Evolutionary conservation across 2,329 filamentous ascomycete species (phyloP).

Genomic region (Hymenoscyphus occultus): DNA sequence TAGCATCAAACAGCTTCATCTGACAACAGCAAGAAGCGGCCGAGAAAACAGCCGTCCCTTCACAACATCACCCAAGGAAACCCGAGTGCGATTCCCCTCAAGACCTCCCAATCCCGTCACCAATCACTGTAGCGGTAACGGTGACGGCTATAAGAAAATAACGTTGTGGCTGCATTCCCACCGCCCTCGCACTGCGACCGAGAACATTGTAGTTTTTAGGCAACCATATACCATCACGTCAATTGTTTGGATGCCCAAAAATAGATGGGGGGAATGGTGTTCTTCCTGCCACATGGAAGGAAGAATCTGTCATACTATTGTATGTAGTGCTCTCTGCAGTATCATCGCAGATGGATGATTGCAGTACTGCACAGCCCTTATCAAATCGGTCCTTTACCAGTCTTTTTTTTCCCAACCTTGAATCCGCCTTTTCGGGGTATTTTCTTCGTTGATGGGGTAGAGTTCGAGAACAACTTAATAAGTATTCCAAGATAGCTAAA

Average conservation of each 20-base stretch:
- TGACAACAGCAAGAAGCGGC: neutral
- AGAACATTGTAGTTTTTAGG: neutral
- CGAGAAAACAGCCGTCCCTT: neutral
- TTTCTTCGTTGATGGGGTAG: neutral
- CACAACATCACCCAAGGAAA: neutral
- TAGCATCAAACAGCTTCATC: neutral
- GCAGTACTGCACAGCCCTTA: neutral
- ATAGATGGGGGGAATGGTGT: neutral
- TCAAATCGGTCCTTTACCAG: neutral
- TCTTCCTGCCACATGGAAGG: neutral
- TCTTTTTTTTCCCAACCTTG: neutral
- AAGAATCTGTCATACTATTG: neutral
- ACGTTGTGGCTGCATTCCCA: neutral
- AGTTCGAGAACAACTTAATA: neutral
- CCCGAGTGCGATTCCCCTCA: constrained; percentile 2
- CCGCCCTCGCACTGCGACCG: neutral
- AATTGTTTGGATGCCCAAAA: neutral
- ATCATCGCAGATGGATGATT: neutral
- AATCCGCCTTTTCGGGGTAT: neutral
- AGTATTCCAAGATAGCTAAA: too few relatives aligned
- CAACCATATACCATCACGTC: neutral
- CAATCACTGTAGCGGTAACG: neutral
- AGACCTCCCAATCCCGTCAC: neutral
- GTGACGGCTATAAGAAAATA: neutral
- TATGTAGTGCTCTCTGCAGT: neutral